Percentiles rank a stretch among this genome's conserved stretches.
phyloP scores from a whole-genome alignment of 768 basidiomycete genomes.

The Lentinula boryana region DNA sequence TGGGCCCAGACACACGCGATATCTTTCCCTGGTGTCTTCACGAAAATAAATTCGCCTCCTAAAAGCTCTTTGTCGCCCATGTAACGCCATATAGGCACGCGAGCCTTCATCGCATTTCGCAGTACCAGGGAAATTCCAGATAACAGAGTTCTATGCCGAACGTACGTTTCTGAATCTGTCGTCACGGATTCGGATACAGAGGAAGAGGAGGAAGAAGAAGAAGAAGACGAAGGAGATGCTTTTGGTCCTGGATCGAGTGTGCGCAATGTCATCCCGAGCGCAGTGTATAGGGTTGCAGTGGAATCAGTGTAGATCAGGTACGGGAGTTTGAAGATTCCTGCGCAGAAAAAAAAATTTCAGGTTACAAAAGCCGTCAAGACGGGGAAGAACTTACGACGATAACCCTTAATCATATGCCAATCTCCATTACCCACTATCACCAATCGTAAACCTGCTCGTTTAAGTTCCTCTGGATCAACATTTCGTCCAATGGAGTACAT shows the following conservation, averaged over 20 bases:
- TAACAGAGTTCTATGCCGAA: slow-evolving; percentile 41
- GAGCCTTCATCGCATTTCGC: slow-evolving; percentile 43
- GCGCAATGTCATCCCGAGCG: slow-evolving; percentile 48
- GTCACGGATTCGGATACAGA: neutral
- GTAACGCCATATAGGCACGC: slow-evolving; percentile 57
- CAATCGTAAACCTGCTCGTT: slow-evolving; percentile 44
- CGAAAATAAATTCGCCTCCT: slow-evolving; percentile 71
- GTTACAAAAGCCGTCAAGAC: neutral
- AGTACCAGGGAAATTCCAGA: slow-evolving; percentile 53
- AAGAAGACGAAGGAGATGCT: neutral
- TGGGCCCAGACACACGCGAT: slow-evolving; percentile 49
- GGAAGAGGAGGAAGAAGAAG: neutral
- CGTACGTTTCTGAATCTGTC: slow-evolving; percentile 17
- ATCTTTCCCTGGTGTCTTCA: slow-evolving; percentile 41
- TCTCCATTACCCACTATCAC: slow-evolving; percentile 65
- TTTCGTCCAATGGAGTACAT: slow-evolving; percentile 52
- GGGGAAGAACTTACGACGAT: slow-evolving; percentile 24
- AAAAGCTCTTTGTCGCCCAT: slow-evolving; percentile 58
- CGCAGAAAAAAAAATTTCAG: neutral
- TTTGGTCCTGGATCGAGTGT: slow-evolving; percentile 24
- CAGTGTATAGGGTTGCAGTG: slow-evolving; percentile 44
- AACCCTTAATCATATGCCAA: slow-evolving; percentile 57
- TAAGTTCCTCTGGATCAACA: slow-evolving; percentile 41
- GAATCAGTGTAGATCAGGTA: slow-evolving; percentile 67
- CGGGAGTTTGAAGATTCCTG: slow-evolving; percentile 56